Base-by-base conservation (phyloP, 2,329 filamentous ascomycete genomes). In the Coniochaeta sp. region DNA sequence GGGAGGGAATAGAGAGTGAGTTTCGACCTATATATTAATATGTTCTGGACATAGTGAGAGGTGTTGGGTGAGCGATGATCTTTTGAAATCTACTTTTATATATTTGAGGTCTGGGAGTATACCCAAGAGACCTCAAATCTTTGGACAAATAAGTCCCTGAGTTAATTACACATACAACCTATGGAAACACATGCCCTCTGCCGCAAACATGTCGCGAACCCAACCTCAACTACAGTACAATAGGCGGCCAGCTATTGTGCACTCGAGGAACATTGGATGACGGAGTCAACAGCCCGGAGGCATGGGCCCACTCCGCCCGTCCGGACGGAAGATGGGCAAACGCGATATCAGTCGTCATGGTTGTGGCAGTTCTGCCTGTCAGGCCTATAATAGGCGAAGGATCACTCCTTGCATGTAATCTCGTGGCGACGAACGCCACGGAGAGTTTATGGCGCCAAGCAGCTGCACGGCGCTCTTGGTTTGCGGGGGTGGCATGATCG, bases 11-110 rank as follows among this genome's bases (percentile, higher is more conserved):
- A 12, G 19, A 7, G 19, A 24, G 10, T 3, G n/a, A 24, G 19
- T 52, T 59, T 58, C 32, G 26, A 4, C 34, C 59, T 61, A 61
- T 52, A 22, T 47, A 22, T 47, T 47, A 22, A 47, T 47, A 36
- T 47, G n/a, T 47, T 22, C 19, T 40, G 16, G 16, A 17, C 16
- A 40, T 40, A 40, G 5, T 16, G 38, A 40, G 17, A 19, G n/a
- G 16, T 40, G 16, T 2, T 10, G 17, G 17, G 38, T 40, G 38
- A 40, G 38, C 38, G 38, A 40, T 40, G 38, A 40, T 5, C 38
- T 40, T 5, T 40, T 40, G 38, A 40, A 7, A 40, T 10, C 38
- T 40, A 40, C 38, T n/a, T n/a, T n/a, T 40, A 40, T 17, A 19
- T 40, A 40, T 40, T 17, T 40, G 16, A 19, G 6, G 9, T 40